Base-by-base conservation (phyloP, 768 basidiomycete species). In the Boletus fagicola region DNA sequence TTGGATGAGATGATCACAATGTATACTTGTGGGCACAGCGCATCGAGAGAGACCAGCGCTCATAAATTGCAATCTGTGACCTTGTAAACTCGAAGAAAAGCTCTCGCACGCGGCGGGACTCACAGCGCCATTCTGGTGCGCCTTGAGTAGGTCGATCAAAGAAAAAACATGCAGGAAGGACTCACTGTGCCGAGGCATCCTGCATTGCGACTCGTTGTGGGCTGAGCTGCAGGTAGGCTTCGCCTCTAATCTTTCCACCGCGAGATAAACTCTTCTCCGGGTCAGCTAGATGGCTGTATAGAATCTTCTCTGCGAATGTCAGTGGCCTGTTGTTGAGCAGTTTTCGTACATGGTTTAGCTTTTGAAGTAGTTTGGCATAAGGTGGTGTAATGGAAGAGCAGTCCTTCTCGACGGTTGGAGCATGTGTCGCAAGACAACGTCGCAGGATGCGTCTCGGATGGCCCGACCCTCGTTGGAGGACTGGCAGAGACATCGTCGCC, bases 131-230 rank as follows among this genome's bases (percentile, higher is more conserved):
- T 93, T 72, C 91, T 92, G 36, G 35, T 45, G 13, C n/a, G 31
- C 44, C 36, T 38, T 72, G 44, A 68, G 65, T 15, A 49, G 15
- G 31, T 8, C 31, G 6, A 47, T 57, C 13, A 49, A 35, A 35
- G 33, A 35, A 43, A 36, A 47, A 40, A 35, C n/a, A 35, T 35
- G 40, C 22, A 20, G 18, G 28, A 51, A 42, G 51, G 36, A 78
- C 91, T 74, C 76, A 92, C 90, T 94, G 92, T 43, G 92, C 86
- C 56, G 87, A 90, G 62, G 90, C 88, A 78, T 97, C 93, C 70
- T 98, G 96, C 92, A 98, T 97, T 15, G 97, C 97, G 31, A 98
- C 97, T 58, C 97, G 78, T 73, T 96, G 90, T 5, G 96, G 97
- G 60, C 76, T 80, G 35, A 99, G 82, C 76, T 94, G 94, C 47